These are phyloP conservation scores for Aspergillus tanneri DNA, from an alignment of 2,329 filamentous ascomycete genomes.

Conservation along the genomic window DNA sequence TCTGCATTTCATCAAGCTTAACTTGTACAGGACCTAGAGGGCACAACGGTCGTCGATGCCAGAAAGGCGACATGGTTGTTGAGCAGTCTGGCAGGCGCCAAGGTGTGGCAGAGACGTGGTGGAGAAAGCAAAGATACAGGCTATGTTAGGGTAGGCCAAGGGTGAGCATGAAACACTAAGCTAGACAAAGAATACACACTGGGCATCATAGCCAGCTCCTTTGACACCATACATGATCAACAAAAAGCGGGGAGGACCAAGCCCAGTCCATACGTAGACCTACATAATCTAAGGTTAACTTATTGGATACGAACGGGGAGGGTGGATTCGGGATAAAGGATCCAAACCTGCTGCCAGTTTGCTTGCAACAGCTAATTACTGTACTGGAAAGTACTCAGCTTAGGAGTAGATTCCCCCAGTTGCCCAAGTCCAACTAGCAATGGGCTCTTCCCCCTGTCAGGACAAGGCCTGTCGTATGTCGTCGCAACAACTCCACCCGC, in stretches of 20 bases:
- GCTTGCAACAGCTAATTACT: constrained; percentile 20
- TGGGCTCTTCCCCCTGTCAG: constrained; percentile 19
- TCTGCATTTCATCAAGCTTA: constrained; percentile 27
- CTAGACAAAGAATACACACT: constrained; percentile 17
- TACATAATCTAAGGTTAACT: constrained; percentile 21
- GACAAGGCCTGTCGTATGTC: constrained; percentile 22
- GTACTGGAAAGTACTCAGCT: no score
- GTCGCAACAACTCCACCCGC: constrained; percentile 25
- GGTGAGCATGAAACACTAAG: constrained; percentile 22
- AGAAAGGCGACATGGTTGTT: constrained; percentile 17
- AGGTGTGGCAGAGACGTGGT: constrained; percentile 20
- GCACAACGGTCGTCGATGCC: constrained; percentile 10
- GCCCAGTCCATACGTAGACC: constrained; percentile 19
- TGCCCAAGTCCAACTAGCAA: not conserved
- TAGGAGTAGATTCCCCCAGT: constrained; percentile 4
- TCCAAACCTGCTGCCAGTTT: constrained; percentile 23
- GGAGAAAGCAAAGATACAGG: constrained; percentile 10
- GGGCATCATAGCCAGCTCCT: constrained; percentile 13
- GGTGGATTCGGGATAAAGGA: constrained; percentile 23
- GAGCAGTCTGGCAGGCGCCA: constrained; percentile 22
- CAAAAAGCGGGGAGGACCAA: constrained; percentile 20
- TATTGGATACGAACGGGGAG: constrained; percentile 24
- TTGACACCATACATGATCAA: constrained; percentile 21
- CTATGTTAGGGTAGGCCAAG: no score
- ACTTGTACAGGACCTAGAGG: constrained; percentile 17